Conservation (phyloP, 306 rosid species). For the Luffa aegyptiaca region DNA sequence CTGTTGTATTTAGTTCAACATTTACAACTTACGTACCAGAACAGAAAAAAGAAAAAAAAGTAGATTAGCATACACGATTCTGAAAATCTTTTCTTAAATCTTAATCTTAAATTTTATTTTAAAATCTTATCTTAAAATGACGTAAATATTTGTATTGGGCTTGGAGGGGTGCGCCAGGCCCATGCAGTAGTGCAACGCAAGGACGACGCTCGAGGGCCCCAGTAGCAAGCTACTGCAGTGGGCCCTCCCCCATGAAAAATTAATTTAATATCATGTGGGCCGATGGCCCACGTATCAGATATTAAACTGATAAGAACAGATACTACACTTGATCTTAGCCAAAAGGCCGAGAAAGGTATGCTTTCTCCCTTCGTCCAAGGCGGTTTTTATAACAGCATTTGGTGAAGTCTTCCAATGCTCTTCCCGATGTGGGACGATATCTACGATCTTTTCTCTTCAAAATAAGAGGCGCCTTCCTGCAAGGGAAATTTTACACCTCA, state of each 20-base stretch:
- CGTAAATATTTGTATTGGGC: not conserved
- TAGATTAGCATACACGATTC: too few species aligned
- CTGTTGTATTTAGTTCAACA: too few species aligned
- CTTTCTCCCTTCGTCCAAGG: rapidly evolving
- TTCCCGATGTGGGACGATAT: not conserved
- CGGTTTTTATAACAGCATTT: not conserved
- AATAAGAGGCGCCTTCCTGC: too few species aligned
- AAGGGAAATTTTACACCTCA: not conserved
- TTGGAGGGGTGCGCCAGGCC: constrained; percentile 16
- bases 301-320: constrained; percentile 23
- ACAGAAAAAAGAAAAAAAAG: too few species aligned
- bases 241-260: constrained; percentile 3
- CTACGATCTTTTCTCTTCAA: too few species aligned
- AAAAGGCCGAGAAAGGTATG: constrained; percentile 26
- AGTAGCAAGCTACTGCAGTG: constrained; percentile 13
- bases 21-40: too few species aligned
- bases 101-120: too few species aligned
- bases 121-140: too few species aligned
- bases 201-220: constrained; percentile 6
- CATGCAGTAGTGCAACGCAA: constrained; percentile 9
- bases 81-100: too few species aligned
- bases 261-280: constrained; percentile 18
- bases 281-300: constrained; percentile 18
- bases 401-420: not conserved
- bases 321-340: constrained; percentile 27